Evolutionary conservation across 2,329 filamentous ascomycete species (phyloP), one percentile per base, ranked within the genome.

Genomic region (Aspergillus brunneoviolaceus): DNA sequence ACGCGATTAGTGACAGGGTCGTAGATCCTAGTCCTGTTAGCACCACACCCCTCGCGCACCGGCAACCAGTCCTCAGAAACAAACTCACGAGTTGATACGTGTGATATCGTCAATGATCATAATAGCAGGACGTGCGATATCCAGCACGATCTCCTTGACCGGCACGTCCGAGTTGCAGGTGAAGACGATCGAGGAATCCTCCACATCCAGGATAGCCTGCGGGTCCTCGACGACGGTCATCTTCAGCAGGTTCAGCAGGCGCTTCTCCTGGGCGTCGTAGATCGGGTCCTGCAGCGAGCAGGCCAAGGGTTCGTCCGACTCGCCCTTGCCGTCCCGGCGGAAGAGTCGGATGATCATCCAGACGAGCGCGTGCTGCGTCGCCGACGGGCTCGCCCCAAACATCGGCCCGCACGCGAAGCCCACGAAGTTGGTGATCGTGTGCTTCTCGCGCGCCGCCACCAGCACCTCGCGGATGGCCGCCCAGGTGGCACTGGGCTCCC

Each of bases 91-190:
- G 16, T 45, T 45, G 2, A 19, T 45, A 2, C 39, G 39, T 1
- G 39, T 45, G 2, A 45, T 19, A 19, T 45, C 39, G 12, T 57
- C 33, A 63, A 69, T 69, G 35, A 71, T 71, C 9, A 72, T 50
- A 5, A 67, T 54, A 1, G 59, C 67, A 5, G 74, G 75, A 16
- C 71, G 69, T 51, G 74, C 69, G 58, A 76, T 61, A 59, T 78
- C 76, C 12, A 73, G 67, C 35, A 79, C 66, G 27, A 77, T 74
- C 60, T 78, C 73, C 52, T 72, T 74, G 11, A 75, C 65, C 3
- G 75, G 71, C 2, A 74, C 67, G 51, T 69, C 64, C 5, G 71
- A 53, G n/a, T 63, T 69, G 49, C 69, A 59, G 1, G 73, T 72
- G 58, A 77, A 62, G 10, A 78, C 69, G 5, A 77, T 51, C 2